Percentiles rank a stretch among this genome's conserved stretches.
Conservation (phyloP, 805 yeast genomes). For the Starmerella vitae region DNA sequence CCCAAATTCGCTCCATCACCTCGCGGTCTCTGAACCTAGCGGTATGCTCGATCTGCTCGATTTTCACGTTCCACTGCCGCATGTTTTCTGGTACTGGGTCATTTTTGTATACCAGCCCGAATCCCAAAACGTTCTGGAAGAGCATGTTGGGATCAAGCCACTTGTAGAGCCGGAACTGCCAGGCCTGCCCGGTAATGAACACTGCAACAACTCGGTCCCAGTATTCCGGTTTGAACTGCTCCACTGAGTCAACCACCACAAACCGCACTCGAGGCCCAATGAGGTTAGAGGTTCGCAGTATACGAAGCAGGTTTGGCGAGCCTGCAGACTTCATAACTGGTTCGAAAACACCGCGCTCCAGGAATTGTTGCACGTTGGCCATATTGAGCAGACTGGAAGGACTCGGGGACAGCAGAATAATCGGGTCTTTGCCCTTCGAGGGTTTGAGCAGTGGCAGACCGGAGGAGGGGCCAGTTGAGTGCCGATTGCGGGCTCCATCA, state of each 20-base stretch:
- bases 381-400: conserved; percentile 58
- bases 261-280: conserved; percentile 47
- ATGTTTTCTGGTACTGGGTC: conserved; percentile 67
- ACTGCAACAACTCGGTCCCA: conserved; percentile 97
- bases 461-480: not conserved
- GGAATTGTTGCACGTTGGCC: conserved; percentile 50
- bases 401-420: conserved; percentile 64
- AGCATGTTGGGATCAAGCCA: conserved; percentile 66
- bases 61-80: conserved; percentile 78
- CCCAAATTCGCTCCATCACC: conserved; percentile 77
- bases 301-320: conserved; percentile 32
- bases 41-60: conserved; percentile 62
- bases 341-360: conserved; percentile 58
- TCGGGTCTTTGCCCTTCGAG: conserved; percentile 39
- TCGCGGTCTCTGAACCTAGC: conserved; percentile 82
- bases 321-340: conserved; percentile 33
- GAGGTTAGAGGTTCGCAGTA: conserved; percentile 43
- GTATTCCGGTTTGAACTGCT: conserved; percentile 83
- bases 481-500: not conserved
- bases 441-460: conserved; percentile 18
- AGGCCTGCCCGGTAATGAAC: conserved; percentile 89
- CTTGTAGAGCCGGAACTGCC: conserved; percentile 89
- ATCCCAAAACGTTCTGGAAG: conserved; percentile 77
- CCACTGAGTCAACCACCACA: conserved; percentile 77
- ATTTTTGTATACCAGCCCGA: conserved; percentile 58